These are phyloP conservation scores for Warburgia ugandensis DNA, from an alignment of 164 flowering plant species.

Conservation along the genomic window DNA sequence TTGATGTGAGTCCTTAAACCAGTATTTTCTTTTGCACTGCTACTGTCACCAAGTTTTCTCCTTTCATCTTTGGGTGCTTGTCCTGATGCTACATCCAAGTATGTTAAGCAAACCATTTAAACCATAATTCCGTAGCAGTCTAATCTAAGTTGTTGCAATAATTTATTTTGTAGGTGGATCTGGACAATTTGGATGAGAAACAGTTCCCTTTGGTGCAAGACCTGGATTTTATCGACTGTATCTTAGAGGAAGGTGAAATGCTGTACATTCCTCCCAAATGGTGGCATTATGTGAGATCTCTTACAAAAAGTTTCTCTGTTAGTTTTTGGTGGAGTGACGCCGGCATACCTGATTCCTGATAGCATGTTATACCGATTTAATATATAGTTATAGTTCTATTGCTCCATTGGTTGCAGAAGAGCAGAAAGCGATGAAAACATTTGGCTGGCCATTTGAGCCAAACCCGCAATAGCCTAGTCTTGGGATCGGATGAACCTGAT, in stretches of 20 bases:
- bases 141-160: background rate
- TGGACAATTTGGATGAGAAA: constrained; percentile 59
- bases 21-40: too few species aligned
- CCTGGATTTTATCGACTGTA: constrained; percentile 79
- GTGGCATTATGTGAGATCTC: constrained; percentile 97
- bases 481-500: background rate
- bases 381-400: background rate
- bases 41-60: too few species aligned
- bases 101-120: background rate
- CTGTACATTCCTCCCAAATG: constrained; percentile 95
- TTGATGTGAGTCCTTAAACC: too few species aligned
- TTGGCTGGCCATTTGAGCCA: background rate
- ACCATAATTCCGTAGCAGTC: too few species aligned
- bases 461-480: background rate
- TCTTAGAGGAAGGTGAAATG: constrained; percentile 95
- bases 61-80: background rate
- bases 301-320: constrained; percentile 77
- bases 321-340: constrained; percentile 87
- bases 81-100: background rate
- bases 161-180: constrained; percentile 60
- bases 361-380: background rate
- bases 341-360: constrained; percentile 19
- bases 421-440: background rate
- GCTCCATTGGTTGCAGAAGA: background rate
- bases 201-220: constrained; percentile 45